These are phyloP conservation scores for Neopestalotiopsis clavispora DNA, from an alignment of 2,329 filamentous ascomycete genomes.

Conservation along the genomic window DNA sequence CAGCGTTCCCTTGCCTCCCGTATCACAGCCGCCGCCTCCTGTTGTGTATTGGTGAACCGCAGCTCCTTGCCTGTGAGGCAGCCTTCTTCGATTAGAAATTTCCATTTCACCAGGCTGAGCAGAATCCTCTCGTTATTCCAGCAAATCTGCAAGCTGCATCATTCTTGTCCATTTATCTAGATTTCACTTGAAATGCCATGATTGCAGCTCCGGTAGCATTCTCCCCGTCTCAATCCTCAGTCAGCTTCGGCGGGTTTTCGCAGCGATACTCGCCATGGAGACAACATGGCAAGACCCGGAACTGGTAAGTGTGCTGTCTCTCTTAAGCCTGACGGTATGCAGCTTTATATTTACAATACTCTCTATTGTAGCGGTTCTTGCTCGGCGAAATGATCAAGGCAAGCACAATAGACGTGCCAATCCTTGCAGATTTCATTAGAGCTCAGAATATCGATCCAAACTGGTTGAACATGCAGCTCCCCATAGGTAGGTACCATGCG, in stretches of 20 bases:
- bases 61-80: slow-evolving; percentile 4
- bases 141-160: not conserved
- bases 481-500: slow-evolving; percentile 42
- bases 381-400: slow-evolving; percentile 63
- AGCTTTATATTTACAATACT: slow-evolving; percentile 26
- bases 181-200: slow-evolving; percentile 39
- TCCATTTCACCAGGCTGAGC: not conserved
- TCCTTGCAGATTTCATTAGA: slow-evolving; percentile 53
- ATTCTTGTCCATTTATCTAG: slow-evolving; percentile 19
- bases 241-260: slow-evolving; percentile 26
- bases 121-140: not conserved
- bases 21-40: slow-evolving; percentile 17
- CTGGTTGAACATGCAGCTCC: slow-evolving; percentile 55
- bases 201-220: slow-evolving; percentile 32
- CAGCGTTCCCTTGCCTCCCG: slow-evolving; percentile 15
- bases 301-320: slow-evolving; percentile 46
- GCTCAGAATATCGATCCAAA: slow-evolving; percentile 45
- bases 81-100: not conserved
- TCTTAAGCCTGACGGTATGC: not conserved
- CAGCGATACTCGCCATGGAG: slow-evolving; percentile 42
- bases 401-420: slow-evolving; percentile 53
- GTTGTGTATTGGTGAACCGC: not conserved
- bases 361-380: slow-evolving; percentile 54
- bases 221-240: slow-evolving; percentile 31
- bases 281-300: slow-evolving; percentile 54